Base-by-base conservation (phyloP, 371 early-diverging fungal genomes). In the Smittium mucronatum region DNA sequence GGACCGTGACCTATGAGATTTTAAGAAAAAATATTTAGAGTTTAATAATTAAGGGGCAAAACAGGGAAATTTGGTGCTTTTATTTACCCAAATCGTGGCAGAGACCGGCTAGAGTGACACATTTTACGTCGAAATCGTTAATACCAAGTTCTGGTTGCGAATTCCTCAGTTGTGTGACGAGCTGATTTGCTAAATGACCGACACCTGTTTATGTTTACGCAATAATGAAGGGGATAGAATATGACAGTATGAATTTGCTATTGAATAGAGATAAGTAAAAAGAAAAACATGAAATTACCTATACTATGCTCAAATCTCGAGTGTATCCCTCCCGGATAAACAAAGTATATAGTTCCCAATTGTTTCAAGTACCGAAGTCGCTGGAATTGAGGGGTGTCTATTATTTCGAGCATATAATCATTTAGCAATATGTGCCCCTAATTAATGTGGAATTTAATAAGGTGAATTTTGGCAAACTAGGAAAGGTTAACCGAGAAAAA, bases 371-470 rank as follows among this genome's bases (percentile, higher is more conserved):
- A 86, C 60, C 91, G 84, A 36, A 92, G 80, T 30, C 95, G 82
- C 78, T 96, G 96, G 73, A 96, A 96, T 76, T 95, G 93, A 8
- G 87, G 86, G 8, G 98, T 97, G 74, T 97, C 98, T 31, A 97
- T 90, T 67, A 91, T 80, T 21, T 86, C 80, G 58, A 93, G 80
- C 58, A 82, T 84, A 57, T 83, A 78, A 29, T 79, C 77, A 68
- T 88, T 89, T 34, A 96, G 76, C 15, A 79, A 71, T 57, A 96
- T 90, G 76, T 91, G 89, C 2, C 94, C 95, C 84, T 91, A n/a
- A n/a, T n/a, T n/a, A n/a, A n/a, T n/a, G n/a, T n/a, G 82, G 34
- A 80, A 63, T 11, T 25, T 57, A 34, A 61, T 17, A 2, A 58
- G 58, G 17, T 2, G 33, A 31, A 72, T 32, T 5, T 30, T 34